A percentile compares a stretch with the other conserved stretches of the same genome.
These are phyloP conservation scores for Ceratocystis eucalypticola DNA, from an alignment of 2,329 filamentous ascomycete species.

Conservation along the genomic window DNA sequence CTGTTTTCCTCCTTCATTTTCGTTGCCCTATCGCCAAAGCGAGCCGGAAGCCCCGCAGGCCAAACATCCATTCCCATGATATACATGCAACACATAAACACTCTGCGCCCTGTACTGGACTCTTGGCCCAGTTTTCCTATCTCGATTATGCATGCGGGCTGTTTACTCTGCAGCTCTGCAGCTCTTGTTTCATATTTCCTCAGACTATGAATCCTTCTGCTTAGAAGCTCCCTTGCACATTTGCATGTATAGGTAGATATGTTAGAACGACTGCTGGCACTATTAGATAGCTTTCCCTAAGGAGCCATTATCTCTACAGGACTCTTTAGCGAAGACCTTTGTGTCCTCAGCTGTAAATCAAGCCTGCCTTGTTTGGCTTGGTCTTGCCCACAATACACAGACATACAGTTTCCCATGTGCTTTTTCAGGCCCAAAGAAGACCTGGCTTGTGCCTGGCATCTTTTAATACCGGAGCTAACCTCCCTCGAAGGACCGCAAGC, in stretches of 20 bases:
- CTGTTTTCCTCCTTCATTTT: not conserved
- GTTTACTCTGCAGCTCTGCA: not conserved
- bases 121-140: not conserved
- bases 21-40: not conserved
- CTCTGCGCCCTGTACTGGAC: not conserved
- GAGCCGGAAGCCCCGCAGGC: not conserved
- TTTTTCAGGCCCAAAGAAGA: not conserved
- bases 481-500: not conserved
- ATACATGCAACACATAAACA: not conserved
- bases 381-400: not conserved
- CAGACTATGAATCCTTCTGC: not conserved
- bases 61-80: not conserved
- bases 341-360: not conserved
- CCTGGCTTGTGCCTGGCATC: not conserved
- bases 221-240: not conserved
- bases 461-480: not conserved
- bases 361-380: not conserved
- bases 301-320: not conserved
- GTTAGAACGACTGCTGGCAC: not conserved
- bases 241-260: not conserved
- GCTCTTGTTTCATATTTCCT: not conserved
- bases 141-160: constrained; percentile 2
- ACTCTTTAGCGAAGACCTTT: not conserved
- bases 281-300: not conserved
- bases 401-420: not conserved